Evolutionary conservation across 2,329 filamentous ascomycete genomes (phyloP).

Genomic region (Paecilomyces sp.): DNA sequence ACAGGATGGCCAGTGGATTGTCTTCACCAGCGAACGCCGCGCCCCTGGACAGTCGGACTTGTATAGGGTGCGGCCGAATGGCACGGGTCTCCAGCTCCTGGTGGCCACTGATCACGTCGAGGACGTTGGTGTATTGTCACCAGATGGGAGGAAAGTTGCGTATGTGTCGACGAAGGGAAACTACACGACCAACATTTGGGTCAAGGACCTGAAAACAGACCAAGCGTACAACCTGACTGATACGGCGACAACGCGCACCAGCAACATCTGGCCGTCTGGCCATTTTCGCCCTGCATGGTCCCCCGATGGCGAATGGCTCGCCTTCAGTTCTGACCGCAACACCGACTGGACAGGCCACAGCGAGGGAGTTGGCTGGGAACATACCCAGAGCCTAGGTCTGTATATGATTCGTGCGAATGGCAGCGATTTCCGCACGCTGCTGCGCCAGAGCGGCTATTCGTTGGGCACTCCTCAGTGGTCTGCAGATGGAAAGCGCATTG

Average conservation of each 20-base stretch:
- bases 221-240: slow-evolving; percentile 28
- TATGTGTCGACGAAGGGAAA: slow-evolving; percentile 33
- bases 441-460: slow-evolving; percentile 25
- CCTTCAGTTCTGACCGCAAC: slow-evolving; percentile 36
- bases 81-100: slow-evolving; percentile 27
- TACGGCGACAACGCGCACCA: slow-evolving; percentile 11
- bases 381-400: slow-evolving; percentile 35
- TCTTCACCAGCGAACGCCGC: slow-evolving; percentile 34
- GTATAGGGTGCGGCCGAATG: slow-evolving; percentile 30
- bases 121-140: slow-evolving; percentile 31
- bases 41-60: slow-evolving; percentile 37
- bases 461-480: slow-evolving; percentile 35
- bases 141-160: slow-evolving; percentile 29
- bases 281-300: slow-evolving; percentile 36
- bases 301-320: slow-evolving; percentile 35
- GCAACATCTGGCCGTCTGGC: slow-evolving; percentile 23
- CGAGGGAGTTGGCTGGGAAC: slow-evolving; percentile 34
- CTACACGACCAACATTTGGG: slow-evolving; percentile 34
- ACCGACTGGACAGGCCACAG: slow-evolving; percentile 37
- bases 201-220: slow-evolving; percentile 30
- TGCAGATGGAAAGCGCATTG: slow-evolving; percentile 25
- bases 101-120: slow-evolving; percentile 29
- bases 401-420: slow-evolving; percentile 34
- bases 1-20: slow-evolving; percentile 32
- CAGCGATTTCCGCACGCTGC: slow-evolving; percentile 28